Conservation (phyloP, 129 eudicot species). For the Dittrichia graveolens region DNA sequence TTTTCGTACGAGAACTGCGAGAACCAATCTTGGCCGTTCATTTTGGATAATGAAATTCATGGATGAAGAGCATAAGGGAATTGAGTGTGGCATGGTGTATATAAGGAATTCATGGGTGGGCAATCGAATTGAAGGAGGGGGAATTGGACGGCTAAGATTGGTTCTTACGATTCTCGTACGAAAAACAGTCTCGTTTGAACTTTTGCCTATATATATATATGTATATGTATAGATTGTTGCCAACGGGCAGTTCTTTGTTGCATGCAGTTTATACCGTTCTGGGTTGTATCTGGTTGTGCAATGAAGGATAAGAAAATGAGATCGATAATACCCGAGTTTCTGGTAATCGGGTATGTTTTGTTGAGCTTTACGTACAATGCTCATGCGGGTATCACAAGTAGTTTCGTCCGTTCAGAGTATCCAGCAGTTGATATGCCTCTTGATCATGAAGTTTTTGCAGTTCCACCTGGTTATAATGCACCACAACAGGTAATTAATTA, state of each 20-base stretch:
- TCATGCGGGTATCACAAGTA: conserved; percentile 62
- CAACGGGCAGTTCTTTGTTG: not conserved
- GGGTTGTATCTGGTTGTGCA: conserved; percentile 13
- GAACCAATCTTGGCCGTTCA: no score
- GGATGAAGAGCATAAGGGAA: no score
- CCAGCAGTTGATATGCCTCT: conserved; percentile 80
- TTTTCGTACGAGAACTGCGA: no score
- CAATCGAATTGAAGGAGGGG: no score
- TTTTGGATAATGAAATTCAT: no score
- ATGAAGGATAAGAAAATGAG: conserved; percentile 26
- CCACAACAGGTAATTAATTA: conserved; percentile 78
- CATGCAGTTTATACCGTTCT: not conserved
- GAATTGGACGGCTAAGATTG: no score
- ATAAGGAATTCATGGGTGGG: no score
- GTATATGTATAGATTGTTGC: not conserved
- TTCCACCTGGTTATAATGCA: conserved; percentile 74
- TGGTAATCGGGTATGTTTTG: conserved; percentile 39
- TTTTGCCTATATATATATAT: no score
- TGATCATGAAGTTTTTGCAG: conserved; percentile 65
- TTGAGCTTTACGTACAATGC: conserved; percentile 40
- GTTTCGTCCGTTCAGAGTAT: conserved; percentile 64
- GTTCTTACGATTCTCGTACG: no score
- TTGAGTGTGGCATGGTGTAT: no score
- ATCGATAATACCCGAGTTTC: conserved; percentile 33
- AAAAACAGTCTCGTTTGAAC: no score